phyloP scores from a whole-genome alignment of 2,329 filamentous ascomycete genomes.

The Neospermospora avenae region DNA sequence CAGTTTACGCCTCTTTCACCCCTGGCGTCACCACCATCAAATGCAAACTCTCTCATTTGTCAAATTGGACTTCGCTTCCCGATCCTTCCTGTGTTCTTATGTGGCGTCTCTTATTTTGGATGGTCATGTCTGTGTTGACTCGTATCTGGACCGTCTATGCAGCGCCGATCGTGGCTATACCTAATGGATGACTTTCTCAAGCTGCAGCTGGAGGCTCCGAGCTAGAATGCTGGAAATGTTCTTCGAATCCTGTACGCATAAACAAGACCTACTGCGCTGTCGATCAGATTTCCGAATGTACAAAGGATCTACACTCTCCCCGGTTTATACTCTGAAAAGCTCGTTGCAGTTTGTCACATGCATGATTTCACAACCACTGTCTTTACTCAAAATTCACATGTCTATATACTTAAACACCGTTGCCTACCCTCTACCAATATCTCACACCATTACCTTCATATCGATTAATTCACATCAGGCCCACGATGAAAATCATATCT shows the following conservation, averaged over 20 bases:
- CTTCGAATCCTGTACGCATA: not conserved
- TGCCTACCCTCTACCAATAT: no score
- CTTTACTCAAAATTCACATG: not conserved
- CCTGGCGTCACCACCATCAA: not conserved
- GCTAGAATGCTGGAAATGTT: not conserved
- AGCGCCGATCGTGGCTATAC: not conserved
- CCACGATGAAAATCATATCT: not conserved
- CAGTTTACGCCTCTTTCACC: not conserved
- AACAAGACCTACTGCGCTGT: not conserved
- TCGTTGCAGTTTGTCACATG: not conserved
- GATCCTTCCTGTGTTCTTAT: not conserved
- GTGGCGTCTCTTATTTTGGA: not conserved
- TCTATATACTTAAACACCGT: no score
- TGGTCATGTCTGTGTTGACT: not conserved
- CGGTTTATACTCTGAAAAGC: not conserved
- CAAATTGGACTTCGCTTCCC: not conserved
- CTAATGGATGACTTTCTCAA: not conserved
- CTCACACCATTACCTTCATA: not conserved
- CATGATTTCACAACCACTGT: not conserved
- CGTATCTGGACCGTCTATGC: not conserved
- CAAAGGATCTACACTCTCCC: not conserved
- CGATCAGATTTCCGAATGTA: not conserved
- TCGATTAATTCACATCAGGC: not conserved
- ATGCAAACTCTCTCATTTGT: not conserved
- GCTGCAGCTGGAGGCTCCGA: not conserved